Percentiles rank a stretch among this genome's conserved stretches.
Conservation (phyloP, 2,329 filamentous ascomycete genomes). For the Phyllosticta ampelicida region DNA sequence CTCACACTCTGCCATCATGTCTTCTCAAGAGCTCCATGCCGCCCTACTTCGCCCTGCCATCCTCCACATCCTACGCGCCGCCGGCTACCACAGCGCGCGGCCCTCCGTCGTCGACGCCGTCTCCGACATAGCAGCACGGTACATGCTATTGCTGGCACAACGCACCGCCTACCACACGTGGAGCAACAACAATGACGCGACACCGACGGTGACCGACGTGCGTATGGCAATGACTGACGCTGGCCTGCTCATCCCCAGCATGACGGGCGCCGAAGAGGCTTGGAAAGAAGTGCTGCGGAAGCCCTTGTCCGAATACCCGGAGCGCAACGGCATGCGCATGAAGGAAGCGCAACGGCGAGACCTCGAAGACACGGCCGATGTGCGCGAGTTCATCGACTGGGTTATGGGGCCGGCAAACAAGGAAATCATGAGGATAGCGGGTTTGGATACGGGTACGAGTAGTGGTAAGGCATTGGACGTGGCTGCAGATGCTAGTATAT, state of each 20-base stretch:
- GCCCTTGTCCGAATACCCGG: conserved; percentile 33
- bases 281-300: conserved; percentile 43
- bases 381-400: conserved; percentile 72
- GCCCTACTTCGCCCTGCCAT: conserved; percentile 77
- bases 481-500: conserved; percentile 24
- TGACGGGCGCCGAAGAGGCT: conserved; percentile 56
- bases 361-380: conserved; percentile 66
- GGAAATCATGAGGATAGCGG: conserved; percentile 73
- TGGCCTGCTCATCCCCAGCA: conserved; percentile 61
- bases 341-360: conserved; percentile 37
- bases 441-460: conserved; percentile 39
- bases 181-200: conserved; percentile 56
- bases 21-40: conserved; percentile 44
- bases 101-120: conserved; percentile 76
- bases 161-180: conserved; percentile 61
- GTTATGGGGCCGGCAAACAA: conserved; percentile 60
- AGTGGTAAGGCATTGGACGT: conserved; percentile 36
- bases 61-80: conserved; percentile 82
- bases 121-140: conserved; percentile 76
- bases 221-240: conserved; percentile 76
- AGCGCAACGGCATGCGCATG: conserved; percentile 27
- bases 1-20: conserved; percentile 16
- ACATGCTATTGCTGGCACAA: conserved; percentile 64
- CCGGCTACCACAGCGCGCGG: conserved; percentile 75
- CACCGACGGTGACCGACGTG: conserved; percentile 62